These are phyloP conservation scores for Populus tomentosa DNA, from an alignment of 441 rosid genomes.

Conservation along the genomic window DNA sequence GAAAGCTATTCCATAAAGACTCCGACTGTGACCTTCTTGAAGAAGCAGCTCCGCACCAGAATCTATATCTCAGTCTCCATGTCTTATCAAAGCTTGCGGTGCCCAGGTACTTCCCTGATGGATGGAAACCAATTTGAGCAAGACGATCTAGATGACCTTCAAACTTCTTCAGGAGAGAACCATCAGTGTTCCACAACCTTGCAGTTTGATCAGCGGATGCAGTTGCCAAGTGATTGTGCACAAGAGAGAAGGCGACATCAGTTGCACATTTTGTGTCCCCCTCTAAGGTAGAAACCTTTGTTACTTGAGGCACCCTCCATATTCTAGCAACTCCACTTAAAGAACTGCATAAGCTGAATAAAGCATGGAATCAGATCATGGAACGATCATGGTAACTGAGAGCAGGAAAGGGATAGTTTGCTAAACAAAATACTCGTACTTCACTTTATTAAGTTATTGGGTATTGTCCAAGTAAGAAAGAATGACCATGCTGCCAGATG, in stretches of 20 bases:
- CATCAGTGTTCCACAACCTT: constrained; percentile 79
- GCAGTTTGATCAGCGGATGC: constrained; percentile 95
- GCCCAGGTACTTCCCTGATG: constrained; percentile 86
- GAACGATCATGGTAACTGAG: not conserved
- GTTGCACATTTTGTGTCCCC: constrained; percentile 89
- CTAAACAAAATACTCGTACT: not conserved
- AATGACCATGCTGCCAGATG: not conserved
- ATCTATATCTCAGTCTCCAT: constrained; percentile 90
- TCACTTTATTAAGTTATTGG: not conserved
- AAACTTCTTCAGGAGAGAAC: constrained; percentile 63
- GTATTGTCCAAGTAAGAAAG: not conserved
- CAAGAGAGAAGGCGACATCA: constrained; percentile 82
- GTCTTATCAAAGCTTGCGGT: constrained; percentile 93
- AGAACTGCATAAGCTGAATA: constrained; percentile 40
- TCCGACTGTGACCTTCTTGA: constrained; percentile 91
- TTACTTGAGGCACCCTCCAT: constrained; percentile 81
- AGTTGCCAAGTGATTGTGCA: constrained; percentile 65
- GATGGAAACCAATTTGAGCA: constrained; percentile 87
- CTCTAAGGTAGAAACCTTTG: constrained; percentile 52
- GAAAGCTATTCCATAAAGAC: constrained; percentile 84
- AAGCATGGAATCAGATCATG: constrained; percentile 21
- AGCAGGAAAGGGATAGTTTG: not conserved
- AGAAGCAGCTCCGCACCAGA: constrained; percentile 81
- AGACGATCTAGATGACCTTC: constrained; percentile 94
- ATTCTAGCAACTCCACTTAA: constrained; percentile 78